Evolutionary conservation across 495 filamentous ascomycete species (phyloP), one percentile per base, ranked within the genome.

Genomic region (Aspergillus saccharolyticus): DNA sequence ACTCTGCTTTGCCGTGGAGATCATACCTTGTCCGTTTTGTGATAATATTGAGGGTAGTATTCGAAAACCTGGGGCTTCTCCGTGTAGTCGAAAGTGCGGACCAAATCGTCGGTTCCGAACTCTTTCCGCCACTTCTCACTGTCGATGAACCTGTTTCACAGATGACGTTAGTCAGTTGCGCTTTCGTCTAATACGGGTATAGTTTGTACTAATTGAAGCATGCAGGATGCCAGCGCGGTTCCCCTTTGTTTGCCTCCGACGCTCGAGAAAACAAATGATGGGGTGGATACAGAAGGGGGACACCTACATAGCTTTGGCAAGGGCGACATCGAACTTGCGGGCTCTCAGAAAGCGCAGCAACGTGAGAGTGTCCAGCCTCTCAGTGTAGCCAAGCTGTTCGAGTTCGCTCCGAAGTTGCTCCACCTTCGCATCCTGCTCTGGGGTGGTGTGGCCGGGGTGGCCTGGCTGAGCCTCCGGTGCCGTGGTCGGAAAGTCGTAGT

Each of bases 41-140:
- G 94, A 73, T 98, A 98, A 79, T 94, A 98, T 78, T 98, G 94
- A 3, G 92, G 91, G 72, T 98, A 98, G 79, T 88, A 97, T 70
- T 93, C 75, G 77, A 91, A 94, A 46, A 98, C 82, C 66, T 91
- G 66, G 49, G 81, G 74, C 81, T 96, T 96, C 82, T 97, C 95
- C 22, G 75, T 79, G 72, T 96, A 96, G 42, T 92, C 85, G 78
- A 96, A 98, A 52, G 76, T 87, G 46, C 79, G 79, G 53, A 89
- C 81, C 17, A 93, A 82, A 43, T 95, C 80, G 72, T 97, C 91
- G n/a, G 96, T 90, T 52, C 85, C 83, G 66, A 86, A 92, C 43
- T 91, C 84, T 73, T 88, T 83, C 62, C 94, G 81, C 94, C 94
- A 98, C 73, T 88, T 86, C 77, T 97, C 93, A 66, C 81, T 88